These are phyloP conservation scores for Diphasiastrum complanatum DNA, from an alignment of 83 land plant species.

Conservation along the genomic window DNA sequence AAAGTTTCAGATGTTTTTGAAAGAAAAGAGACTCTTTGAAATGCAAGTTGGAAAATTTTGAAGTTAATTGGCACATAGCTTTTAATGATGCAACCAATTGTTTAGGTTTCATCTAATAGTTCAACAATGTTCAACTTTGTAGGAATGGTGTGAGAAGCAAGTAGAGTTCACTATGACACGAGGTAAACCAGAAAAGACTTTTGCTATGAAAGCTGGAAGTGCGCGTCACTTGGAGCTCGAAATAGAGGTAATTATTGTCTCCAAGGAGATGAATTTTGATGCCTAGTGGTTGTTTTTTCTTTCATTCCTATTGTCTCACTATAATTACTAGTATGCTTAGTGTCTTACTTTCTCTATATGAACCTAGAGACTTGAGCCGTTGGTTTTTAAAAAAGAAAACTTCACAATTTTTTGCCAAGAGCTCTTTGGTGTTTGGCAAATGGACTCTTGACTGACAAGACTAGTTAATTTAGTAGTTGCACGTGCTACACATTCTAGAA, in stretches of 20 bases:
- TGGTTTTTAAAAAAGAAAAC: too few species aligned
- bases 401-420: too few species aligned
- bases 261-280: background rate
- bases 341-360: too few species aligned
- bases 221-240: constrained; percentile 75
- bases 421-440: too few species aligned
- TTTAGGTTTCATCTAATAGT: background rate
- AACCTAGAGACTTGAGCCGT: too few species aligned
- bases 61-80: too few species aligned
- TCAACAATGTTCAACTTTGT: background rate
- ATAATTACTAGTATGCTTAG: too few species aligned
- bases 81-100: background rate
- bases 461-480: too few species aligned
- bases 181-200: constrained; percentile 48
- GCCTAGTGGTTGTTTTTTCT: constrained; percentile 1
- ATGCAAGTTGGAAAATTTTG: background rate
- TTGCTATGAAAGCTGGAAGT: constrained; percentile 76
- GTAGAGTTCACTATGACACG: constrained; percentile 56
- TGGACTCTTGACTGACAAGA: too few species aligned
- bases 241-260: constrained; percentile 44
- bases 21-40: background rate
- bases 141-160: constrained; percentile 99
- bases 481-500: too few species aligned
- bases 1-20: background rate
- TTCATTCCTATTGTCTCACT: too few species aligned